Percentiles rank a stretch among this genome's conserved stretches.
Evolutionary conservation across 352 stramenopile species (phyloP).

Genomic region (Globisporangium carolinianum): DNA sequence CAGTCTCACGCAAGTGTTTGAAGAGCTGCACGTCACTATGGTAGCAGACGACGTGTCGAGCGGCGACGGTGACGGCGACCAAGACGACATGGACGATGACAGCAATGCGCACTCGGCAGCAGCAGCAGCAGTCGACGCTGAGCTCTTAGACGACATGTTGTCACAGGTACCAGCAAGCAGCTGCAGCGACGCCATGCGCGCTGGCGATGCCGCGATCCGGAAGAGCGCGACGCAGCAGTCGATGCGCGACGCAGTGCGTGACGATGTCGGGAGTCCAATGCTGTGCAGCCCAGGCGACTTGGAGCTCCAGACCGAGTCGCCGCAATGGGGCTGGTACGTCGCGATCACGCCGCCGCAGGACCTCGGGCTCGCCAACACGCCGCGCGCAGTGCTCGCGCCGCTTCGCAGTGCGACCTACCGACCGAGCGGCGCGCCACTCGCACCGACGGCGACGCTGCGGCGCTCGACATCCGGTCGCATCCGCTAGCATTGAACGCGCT

Average conservation of each 20-base stretch:
- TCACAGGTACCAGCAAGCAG: too few species aligned
- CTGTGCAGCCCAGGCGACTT: constrained; percentile 1
- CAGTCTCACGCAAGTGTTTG: constrained; percentile 73
- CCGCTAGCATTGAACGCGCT: constrained; percentile 5
- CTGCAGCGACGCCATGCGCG: too few species aligned
- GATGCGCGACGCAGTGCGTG: constrained; percentile 1
- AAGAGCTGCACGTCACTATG: constrained; percentile 20
- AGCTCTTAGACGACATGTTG: too few species aligned
- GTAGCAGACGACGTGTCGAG: neutral
- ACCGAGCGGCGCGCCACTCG: neutral
- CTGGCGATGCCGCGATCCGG: neutral
- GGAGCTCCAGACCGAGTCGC: constrained; percentile 52
- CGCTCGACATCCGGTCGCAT: constrained; percentile 31
- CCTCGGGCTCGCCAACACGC: constrained; percentile 21
- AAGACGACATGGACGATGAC: constrained; percentile 2
- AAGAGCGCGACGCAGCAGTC: constrained; percentile 13
- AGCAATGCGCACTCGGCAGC: neutral
- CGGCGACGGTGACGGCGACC: neutral
- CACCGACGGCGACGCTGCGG: constrained; percentile 10
- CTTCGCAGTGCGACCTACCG: too few species aligned
- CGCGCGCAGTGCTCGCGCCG: constrained; percentile 10
- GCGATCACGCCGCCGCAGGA: constrained; percentile 79
- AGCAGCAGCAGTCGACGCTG: neutral
- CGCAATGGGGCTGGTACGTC: constrained; percentile 86
- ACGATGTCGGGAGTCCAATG: neutral